Evolutionary conservation across 345 rosid genomes (phyloP).

Genomic region (Syzygium aromaticum): DNA sequence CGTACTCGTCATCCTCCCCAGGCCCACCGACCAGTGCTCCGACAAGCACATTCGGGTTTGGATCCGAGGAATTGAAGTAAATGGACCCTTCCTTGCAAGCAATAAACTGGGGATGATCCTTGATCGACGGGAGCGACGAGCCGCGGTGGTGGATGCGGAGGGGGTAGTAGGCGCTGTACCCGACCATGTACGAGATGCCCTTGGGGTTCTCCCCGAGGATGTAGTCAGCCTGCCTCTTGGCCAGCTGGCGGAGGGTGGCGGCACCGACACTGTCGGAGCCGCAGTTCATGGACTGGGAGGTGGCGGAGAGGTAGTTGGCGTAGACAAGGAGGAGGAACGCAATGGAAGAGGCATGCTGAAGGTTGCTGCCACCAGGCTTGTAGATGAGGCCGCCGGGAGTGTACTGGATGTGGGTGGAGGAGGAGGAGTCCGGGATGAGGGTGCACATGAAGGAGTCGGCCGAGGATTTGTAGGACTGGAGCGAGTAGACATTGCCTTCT

Average conservation of each 20-base stretch:
- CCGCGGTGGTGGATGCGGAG: constrained; percentile 86
- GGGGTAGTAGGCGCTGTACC: constrained; percentile 68
- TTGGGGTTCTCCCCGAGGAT: constrained; percentile 80
- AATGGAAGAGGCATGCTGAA: constrained; percentile 84
- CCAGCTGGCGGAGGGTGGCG: constrained; percentile 52
- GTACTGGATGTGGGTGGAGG: constrained; percentile 63
- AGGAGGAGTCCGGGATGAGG: constrained; percentile 61
- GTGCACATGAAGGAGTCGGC: constrained; percentile 98
- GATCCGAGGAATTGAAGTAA: constrained; percentile 61
- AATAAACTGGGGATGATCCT: constrained; percentile 51
- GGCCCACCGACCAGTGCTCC: constrained; percentile 98
- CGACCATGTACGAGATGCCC: constrained; percentile 90
- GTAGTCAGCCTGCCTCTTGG: constrained; percentile 87
- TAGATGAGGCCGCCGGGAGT: constrained; percentile 83
- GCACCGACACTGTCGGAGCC: constrained; percentile 45
- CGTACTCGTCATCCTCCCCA: constrained; percentile 59
- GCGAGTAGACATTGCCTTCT: constrained; percentile 48
- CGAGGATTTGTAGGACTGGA: constrained; percentile 75
- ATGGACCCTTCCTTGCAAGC: constrained; percentile 73
- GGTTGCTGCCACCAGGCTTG: constrained; percentile 96
- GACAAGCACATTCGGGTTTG: constrained; percentile 58
- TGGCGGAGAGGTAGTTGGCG: constrained; percentile 60
- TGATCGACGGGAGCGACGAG: constrained; percentile 66
- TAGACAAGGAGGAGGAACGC: constrained; percentile 82
- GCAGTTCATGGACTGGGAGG: constrained; percentile 60